Conservation (phyloP, 495 filamentous ascomycete species). For the Neurospora intermedia region DNA sequence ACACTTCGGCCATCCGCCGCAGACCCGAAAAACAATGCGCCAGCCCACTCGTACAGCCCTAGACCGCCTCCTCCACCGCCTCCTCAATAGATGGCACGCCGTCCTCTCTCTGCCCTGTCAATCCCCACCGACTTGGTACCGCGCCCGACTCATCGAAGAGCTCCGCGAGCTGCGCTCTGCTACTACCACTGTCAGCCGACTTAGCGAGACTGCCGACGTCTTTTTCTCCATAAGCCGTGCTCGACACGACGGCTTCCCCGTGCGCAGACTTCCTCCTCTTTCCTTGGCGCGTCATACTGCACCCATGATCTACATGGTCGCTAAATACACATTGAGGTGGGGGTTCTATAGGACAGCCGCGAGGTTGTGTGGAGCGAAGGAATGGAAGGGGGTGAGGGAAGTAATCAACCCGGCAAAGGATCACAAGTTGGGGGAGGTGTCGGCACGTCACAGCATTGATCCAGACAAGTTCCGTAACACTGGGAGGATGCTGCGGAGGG, state of each 20-base stretch:
- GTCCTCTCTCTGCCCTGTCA: constrained; percentile 30
- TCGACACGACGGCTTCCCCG: constrained; percentile 26
- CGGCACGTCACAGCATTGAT: constrained; percentile 34
- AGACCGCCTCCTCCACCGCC: constrained; percentile 14
- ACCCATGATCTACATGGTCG: constrained; percentile 40
- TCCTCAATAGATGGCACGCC: constrained; percentile 31
- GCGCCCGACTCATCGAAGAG: constrained; percentile 36
- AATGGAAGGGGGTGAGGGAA: constrained; percentile 26
- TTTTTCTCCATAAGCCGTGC: constrained; percentile 40
- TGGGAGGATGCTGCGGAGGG: neutral
- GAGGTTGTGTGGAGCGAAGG: constrained; percentile 24
- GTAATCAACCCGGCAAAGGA: constrained; percentile 42
- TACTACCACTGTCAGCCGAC: constrained; percentile 22
- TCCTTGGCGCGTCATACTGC: constrained; percentile 14
- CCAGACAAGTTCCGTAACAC: constrained; percentile 20
- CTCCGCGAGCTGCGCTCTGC: constrained; percentile 29
- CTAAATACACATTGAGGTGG: constrained; percentile 42
- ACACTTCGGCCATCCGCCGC: neutral
- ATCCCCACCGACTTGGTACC: constrained; percentile 34
- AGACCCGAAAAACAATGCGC: neutral
- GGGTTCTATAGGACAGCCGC: constrained; percentile 36
- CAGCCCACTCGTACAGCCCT: neutral
- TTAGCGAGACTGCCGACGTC: constrained; percentile 45
- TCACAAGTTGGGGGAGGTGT: constrained; percentile 35
- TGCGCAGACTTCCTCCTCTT: constrained; percentile 25